These are phyloP conservation scores for Tremellales sp. DNA, from an alignment of 1,284 basidiomycete species.

Conservation along the genomic window DNA sequence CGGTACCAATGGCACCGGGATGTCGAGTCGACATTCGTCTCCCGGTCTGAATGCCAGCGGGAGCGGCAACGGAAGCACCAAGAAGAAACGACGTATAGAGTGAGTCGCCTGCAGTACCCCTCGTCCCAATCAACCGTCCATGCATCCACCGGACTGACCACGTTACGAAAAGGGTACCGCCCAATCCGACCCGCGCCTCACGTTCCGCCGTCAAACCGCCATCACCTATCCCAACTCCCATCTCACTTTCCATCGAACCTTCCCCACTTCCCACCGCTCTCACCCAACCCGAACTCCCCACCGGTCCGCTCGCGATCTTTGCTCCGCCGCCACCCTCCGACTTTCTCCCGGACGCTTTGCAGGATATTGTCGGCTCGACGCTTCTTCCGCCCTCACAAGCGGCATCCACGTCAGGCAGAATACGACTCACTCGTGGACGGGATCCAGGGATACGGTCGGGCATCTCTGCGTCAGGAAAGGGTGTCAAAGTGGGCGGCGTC, in stretches of 20 bases:
- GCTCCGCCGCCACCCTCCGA: slow-evolving; percentile 21
- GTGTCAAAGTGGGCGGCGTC: slow-evolving; percentile 35
- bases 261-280: no score
- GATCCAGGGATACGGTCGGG: slow-evolving; percentile 31
- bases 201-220: no score
- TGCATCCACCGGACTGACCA: no score
- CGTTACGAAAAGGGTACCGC: no score
- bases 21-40: not conserved
- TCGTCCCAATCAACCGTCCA: no score
- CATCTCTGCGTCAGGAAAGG: slow-evolving; percentile 37
- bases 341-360: slow-evolving; percentile 21
- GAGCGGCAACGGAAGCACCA: slow-evolving; percentile 5
- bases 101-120: slow-evolving; percentile 8
- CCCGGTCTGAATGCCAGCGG: no score
- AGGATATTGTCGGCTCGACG: slow-evolving; percentile 8
- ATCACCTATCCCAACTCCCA: not conserved
- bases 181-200: no score
- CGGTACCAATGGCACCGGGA: slow-evolving; percentile 14
- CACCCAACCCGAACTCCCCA: no score
- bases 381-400: no score
- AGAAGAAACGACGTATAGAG: slow-evolving; percentile 12
- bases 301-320: slow-evolving; percentile 19
- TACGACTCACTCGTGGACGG: slow-evolving; percentile 21
- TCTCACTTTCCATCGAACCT: no score
- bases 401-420: slow-evolving; percentile 2